These are phyloP conservation scores for Plenodomus biglobosus DNA, from an alignment of 2,329 filamentous ascomycete genomes.

Conservation along the genomic window DNA sequence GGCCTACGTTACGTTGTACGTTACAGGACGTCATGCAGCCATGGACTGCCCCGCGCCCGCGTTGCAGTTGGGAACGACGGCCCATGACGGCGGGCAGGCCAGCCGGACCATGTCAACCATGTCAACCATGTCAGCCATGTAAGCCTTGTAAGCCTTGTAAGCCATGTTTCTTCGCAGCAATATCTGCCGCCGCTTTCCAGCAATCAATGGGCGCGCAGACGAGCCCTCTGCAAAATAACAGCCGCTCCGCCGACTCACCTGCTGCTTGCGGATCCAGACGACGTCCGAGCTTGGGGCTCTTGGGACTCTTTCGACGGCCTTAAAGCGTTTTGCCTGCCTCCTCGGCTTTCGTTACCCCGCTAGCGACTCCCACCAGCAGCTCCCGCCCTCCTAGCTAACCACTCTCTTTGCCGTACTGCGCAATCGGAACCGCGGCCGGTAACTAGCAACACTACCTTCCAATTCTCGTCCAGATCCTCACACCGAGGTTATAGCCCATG, in stretches of 20 bases:
- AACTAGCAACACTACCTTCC: conserved; percentile 19
- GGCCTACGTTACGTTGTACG: no score
- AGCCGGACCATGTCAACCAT: conserved; percentile 15
- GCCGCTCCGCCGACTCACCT: conserved; percentile 14
- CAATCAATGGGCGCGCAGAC: conserved; percentile 13
- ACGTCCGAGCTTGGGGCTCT: conserved; percentile 10
- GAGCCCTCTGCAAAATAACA: conserved; percentile 12
- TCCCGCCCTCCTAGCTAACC: conserved; percentile 11
- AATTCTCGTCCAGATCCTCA: conserved; percentile 8
- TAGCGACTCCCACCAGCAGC: conserved; percentile 16
- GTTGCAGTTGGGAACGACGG: not conserved
- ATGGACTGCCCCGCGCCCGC: not conserved
- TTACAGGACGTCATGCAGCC: not conserved
- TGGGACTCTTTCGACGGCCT: no score
- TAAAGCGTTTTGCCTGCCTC: conserved; percentile 17
- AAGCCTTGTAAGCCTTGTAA: no score
- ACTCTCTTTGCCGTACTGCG: conserved; percentile 14
- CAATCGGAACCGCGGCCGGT: conserved; percentile 30
- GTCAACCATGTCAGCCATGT: no score
- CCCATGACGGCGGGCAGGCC: conserved; percentile 1
- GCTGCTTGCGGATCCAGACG: conserved; percentile 13
- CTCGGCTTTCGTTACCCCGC: conserved; percentile 39
- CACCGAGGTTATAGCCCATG: conserved; percentile 40
- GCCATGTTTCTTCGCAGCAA: no score
- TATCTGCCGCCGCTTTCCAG: conserved; percentile 10